These are phyloP conservation scores for Strobilomyces dryophilus DNA, from an alignment of 768 basidiomycete species.

Conservation along the genomic window DNA sequence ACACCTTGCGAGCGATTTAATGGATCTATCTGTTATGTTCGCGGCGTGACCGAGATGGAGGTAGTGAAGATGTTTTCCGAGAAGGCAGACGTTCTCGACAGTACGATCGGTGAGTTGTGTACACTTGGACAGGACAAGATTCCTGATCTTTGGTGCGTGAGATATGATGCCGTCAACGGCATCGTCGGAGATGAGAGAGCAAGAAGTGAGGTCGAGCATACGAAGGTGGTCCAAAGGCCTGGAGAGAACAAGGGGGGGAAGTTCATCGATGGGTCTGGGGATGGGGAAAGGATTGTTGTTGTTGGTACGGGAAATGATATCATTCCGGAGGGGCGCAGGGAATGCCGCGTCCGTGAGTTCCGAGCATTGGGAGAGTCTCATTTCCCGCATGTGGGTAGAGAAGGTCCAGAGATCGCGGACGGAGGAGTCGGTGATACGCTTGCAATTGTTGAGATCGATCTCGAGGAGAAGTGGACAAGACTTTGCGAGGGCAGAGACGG, in stretches of 20 bases:
- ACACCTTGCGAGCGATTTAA: constrained; percentile 74
- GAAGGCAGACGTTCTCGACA: constrained; percentile 76
- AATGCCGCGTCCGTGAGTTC: constrained; percentile 83
- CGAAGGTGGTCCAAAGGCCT: constrained; percentile 79
- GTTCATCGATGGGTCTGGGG: constrained; percentile 36
- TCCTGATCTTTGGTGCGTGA: constrained; percentile 80
- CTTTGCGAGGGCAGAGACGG: constrained; percentile 72
- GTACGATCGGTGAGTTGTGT: constrained; percentile 71
- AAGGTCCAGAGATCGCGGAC: constrained; percentile 82
- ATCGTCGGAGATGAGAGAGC: constrained; percentile 73
- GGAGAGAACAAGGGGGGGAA: constrained; percentile 64
- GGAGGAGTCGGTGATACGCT: constrained; percentile 68
- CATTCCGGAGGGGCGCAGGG: constrained; percentile 57
- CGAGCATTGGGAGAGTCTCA: constrained; percentile 77
- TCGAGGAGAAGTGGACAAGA: constrained; percentile 87
- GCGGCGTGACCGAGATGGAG: constrained; percentile 91
- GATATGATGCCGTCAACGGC: constrained; percentile 80
- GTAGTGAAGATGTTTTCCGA: constrained; percentile 93
- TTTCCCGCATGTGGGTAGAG: constrained; percentile 82
- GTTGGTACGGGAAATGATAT: constrained; percentile 32
- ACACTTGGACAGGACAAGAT: constrained; percentile 86
- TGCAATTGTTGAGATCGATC: constrained; percentile 87
- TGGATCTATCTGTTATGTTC: constrained; percentile 86
- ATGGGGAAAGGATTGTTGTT: constrained; percentile 42
- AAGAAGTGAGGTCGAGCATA: constrained; percentile 90